Evolutionary conservation across 257 asterid species (phyloP), one percentile per base, ranked within the genome.

Genomic region (Solanum ossicruentum): DNA sequence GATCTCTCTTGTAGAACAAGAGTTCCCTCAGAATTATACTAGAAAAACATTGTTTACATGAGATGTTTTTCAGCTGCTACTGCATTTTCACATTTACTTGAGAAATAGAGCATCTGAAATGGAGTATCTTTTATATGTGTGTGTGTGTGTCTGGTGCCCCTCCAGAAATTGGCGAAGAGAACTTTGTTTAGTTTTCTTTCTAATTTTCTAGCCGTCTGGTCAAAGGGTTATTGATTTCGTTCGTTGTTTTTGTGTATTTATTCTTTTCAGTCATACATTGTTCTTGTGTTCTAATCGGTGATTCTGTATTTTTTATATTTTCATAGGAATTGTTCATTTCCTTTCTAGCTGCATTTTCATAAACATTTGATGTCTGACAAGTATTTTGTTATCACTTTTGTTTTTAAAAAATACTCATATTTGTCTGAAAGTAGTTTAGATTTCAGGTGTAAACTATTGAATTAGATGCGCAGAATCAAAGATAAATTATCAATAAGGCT

Each of bases 81-180:
- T 10, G 93, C 95, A 69, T 93, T 89, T 81, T 95, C 99, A 83
- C 93, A 90, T 85, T 95, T 96, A 91, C 91, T 91, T 83, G 94
- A 65, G 91, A 93, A 93, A 85, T 93, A 96, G 61, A 86, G 88
- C 55, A 95, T 61, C 15, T 4, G 15, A 49, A 49, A 49, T 81
- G 83, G 82, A 18, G 86, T 89, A 56, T 85, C 89, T 81, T 54
- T 49, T 49, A 49, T 47, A 15, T 26, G 1, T 26, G 26, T 49
- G 55, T 49, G 55, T 49, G 26, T 26, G 55, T 49, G 55, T 11
- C 15, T 49, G 0, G 11, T 15, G 55, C 6, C n/a, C n/a, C n/a
- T n/a, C n/a, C n/a, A n/a, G n/a, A n/a, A n/a, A n/a, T n/a, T n/a
- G n/a, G n/a, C n/a, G n/a, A 10, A 10, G 36, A 71, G 56, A 72